Base-by-base conservation (phyloP, 805 yeast species). In the Saturnispora halmiae region DNA sequence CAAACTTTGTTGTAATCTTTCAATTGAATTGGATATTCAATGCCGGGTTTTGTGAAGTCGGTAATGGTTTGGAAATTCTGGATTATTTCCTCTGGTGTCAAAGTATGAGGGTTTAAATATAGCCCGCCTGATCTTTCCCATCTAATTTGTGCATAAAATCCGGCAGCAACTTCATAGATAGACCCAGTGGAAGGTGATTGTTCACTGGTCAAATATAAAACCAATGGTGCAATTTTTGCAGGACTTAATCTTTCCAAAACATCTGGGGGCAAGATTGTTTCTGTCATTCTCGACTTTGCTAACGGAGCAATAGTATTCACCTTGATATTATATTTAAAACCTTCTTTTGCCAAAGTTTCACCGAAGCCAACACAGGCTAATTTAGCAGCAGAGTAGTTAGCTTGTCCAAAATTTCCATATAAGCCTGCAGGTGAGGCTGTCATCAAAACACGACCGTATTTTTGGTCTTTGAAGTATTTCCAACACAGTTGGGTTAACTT, bases 341-440 rank as follows among this genome's bases (percentile, higher is more conserved):
- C 98, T 65, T 90, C 98, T 65, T 86, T 88, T 20, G 96, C 95
- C 56, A 88, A 73, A 7, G 96, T 87, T 63, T 90, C 96, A 35
- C 94, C 82, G 52, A 90, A 76, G 9, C 96, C 97, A 42, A 90
- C 83, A 40, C 87, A 67, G 14, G 84, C 97, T 47, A 83, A 67
- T 63, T 90, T 90, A 18, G 96, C 96, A 22, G 95, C 88, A 1
- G 96, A 79, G 65, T 90, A 90, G 66, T 90, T 90, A 31, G 95
- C 77, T 66, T 90, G 98, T 37, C 98, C 98, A 64, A 88, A 90
- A 65, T 87, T 87, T 47, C 98, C 98, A 60, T 82, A 90, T 49
- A 90, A 70, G 18, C 98, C 98, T 27, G 97, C 97, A 4, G 97
- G 96, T 4, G 96, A 87, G 21, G 95, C 78, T n/a, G 96, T 88